A percentile compares a stretch with the other conserved stretches of the same genome.
Evolutionary conservation across 2,329 filamentous ascomycete species (phyloP).

Genomic region (Tolypocladium tropicale): DNA sequence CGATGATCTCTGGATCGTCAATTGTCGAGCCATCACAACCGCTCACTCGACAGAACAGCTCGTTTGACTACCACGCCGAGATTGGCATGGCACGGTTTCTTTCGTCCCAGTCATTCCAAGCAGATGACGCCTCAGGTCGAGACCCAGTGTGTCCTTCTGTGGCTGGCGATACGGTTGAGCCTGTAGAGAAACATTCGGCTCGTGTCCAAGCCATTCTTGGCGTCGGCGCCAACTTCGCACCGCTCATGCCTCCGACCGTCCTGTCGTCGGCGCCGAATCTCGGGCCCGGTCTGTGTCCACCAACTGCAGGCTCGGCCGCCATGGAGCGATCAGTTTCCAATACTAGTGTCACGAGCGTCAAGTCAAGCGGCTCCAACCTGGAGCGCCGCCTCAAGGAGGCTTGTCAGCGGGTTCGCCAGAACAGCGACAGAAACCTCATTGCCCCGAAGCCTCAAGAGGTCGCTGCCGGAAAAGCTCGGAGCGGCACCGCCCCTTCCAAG

Average conservation of each 20-base stretch:
- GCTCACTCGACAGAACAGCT: slow-evolving; percentile 33
- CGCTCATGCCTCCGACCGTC: slow-evolving; percentile 16
- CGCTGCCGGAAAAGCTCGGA: slow-evolving; percentile 1
- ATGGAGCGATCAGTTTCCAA: slow-evolving; percentile 42
- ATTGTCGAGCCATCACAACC: slow-evolving; percentile 25
- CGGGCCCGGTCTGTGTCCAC: slow-evolving; percentile 14
- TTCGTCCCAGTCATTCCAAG: slow-evolving; percentile 24
- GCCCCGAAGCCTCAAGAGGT: slow-evolving; percentile 33
- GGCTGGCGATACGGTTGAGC: slow-evolving; percentile 6
- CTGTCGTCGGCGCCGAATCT: slow-evolving; percentile 16
- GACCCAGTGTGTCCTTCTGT: slow-evolving; percentile 9
- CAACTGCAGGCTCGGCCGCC: slow-evolving; percentile 14
- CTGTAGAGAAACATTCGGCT: slow-evolving; percentile 18
- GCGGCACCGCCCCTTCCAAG: slow-evolving; percentile 12
- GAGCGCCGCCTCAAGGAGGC: slow-evolving; percentile 38
- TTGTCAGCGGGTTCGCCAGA: slow-evolving; percentile 33
- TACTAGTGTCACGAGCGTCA: slow-evolving; percentile 28
- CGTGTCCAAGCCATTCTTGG: slow-evolving; percentile 23
- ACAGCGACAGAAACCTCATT: slow-evolving; percentile 26
- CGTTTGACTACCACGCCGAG: slow-evolving; percentile 18
- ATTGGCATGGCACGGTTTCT: slow-evolving; percentile 26
- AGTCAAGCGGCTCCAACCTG: slow-evolving; percentile 32
- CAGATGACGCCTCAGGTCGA: slow-evolving; percentile 8
- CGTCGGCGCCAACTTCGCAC: slow-evolving; percentile 25
- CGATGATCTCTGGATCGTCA: slow-evolving; percentile 30